Percentiles rank a stretch among this genome's conserved stretches.
These are phyloP conservation scores for Botrytis galanthina DNA, from an alignment of 2,329 filamentous ascomycete species.

Conservation along the genomic window DNA sequence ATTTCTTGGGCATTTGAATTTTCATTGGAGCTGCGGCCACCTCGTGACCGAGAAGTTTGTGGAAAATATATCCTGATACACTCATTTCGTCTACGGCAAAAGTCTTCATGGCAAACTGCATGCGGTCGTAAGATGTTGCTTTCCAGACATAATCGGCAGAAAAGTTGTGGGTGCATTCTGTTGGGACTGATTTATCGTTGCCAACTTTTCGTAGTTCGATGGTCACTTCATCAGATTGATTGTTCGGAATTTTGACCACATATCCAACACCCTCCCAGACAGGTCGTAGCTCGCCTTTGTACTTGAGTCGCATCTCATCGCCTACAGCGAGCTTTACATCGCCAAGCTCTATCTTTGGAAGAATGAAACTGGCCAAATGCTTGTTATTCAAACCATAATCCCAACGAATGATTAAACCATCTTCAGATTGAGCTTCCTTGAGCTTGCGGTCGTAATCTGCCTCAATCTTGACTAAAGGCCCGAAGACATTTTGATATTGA, in stretches of 20 bases:
- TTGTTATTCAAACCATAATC: slow-evolving; percentile 96
- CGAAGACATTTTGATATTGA: slow-evolving; percentile 98
- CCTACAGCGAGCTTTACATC: slow-evolving; percentile 98
- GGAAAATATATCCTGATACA: slow-evolving; percentile 97
- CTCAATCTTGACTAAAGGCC: slow-evolving; percentile 96
- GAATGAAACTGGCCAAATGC: slow-evolving; percentile 89
- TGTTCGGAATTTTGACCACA: slow-evolving; percentile 99
- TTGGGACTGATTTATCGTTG: slow-evolving; percentile 93
- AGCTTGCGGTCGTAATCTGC: slow-evolving; percentile 98
- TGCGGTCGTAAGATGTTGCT: slow-evolving; percentile 96
- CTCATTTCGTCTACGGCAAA: slow-evolving; percentile 98
- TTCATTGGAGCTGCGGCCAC: slow-evolving; percentile 95
- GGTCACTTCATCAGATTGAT: slow-evolving; percentile 95
- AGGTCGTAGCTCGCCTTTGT: slow-evolving; percentile 87
- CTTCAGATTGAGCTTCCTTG: slow-evolving; percentile 96
- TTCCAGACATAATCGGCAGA: slow-evolving; percentile 99
- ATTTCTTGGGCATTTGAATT: slow-evolving; percentile 92
- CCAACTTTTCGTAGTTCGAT: slow-evolving; percentile 92
- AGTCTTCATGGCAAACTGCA: slow-evolving; percentile 99
- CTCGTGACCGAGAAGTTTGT: slow-evolving; percentile 91
- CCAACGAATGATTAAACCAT: slow-evolving; percentile 92
- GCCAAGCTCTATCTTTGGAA: slow-evolving; percentile 95
- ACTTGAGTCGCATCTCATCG: slow-evolving; percentile 96
- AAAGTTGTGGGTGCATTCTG: slow-evolving; percentile 96
- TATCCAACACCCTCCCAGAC: slow-evolving; percentile 98